A percentile compares a stretch with the other conserved stretches of the same genome.
Evolutionary conservation across 441 rosid species (phyloP).

Genomic region (Corymbia citriodora): DNA sequence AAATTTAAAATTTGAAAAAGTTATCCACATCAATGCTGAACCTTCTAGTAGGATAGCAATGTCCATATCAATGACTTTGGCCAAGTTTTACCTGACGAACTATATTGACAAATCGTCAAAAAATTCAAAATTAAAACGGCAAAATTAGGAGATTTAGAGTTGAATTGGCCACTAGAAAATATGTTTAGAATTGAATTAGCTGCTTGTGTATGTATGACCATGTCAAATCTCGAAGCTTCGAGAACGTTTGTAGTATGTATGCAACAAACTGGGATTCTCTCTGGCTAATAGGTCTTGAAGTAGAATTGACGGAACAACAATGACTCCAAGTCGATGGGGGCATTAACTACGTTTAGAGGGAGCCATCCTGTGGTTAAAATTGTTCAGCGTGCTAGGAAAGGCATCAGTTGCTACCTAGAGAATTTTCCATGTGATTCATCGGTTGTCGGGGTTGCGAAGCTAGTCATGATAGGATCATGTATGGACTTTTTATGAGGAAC

Average conservation of each 20-base stretch:
- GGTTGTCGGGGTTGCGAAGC: background rate
- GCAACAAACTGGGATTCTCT: background rate
- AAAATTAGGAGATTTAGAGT: no score
- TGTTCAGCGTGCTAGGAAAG: background rate
- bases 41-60: background rate
- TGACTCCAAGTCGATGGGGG: background rate
- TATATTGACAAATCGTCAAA: background rate
- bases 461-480: background rate
- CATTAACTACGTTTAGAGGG: background rate
- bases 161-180: fast-evolving
- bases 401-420: background rate
- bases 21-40: fast-evolving
- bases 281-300: background rate
- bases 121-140: no score
- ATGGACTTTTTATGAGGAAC: background rate
- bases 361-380: background rate
- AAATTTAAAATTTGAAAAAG: no score
- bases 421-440: background rate
- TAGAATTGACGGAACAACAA: background rate
- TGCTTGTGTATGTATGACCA: background rate
- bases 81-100: fast-evolving
- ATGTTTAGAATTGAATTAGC: no score
- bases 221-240: background rate
- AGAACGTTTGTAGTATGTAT: background rate
- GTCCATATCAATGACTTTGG: background rate